Conservation (phyloP, 441 rosid genomes). For the Syzygium syzygioides region DNA sequence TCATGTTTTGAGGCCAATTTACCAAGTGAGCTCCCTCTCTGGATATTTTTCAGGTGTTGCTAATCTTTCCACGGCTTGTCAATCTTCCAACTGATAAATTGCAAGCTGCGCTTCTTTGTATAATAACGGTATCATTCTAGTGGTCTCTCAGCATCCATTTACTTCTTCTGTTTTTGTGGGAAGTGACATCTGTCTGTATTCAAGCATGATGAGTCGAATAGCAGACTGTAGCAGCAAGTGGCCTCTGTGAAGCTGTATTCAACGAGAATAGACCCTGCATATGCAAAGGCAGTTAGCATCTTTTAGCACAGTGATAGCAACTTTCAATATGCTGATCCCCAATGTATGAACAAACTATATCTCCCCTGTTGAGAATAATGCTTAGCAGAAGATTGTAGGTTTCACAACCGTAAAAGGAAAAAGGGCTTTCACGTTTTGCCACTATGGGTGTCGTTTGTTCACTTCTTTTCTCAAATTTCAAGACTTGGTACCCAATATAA, state of each 20-base stretch:
- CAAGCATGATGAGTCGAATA: not conserved
- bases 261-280: not conserved
- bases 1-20: not conserved
- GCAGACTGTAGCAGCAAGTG: not conserved
- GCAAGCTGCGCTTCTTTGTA: slow-evolving; percentile 69
- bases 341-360: not conserved
- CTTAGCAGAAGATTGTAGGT: not conserved
- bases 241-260: not conserved
- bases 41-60: slow-evolving; percentile 50
- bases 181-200: not conserved
- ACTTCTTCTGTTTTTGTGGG: not conserved
- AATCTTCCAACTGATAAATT: slow-evolving; percentile 85
- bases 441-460: not conserved
- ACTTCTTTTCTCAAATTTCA: not conserved
- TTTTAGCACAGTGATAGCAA: not conserved
- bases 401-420: not conserved
- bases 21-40: not conserved
- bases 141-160: not conserved
- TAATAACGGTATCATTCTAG: slow-evolving; percentile 60
- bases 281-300: not conserved
- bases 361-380: not conserved
- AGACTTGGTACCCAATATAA: not conserved
- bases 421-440: not conserved
- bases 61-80: slow-evolving; percentile 61
- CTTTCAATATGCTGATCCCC: not conserved